Evolutionary conservation across 2,329 filamentous ascomycete species (phyloP), one percentile per base, ranked within the genome.

Genomic region (Talaromyces marneffei): DNA sequence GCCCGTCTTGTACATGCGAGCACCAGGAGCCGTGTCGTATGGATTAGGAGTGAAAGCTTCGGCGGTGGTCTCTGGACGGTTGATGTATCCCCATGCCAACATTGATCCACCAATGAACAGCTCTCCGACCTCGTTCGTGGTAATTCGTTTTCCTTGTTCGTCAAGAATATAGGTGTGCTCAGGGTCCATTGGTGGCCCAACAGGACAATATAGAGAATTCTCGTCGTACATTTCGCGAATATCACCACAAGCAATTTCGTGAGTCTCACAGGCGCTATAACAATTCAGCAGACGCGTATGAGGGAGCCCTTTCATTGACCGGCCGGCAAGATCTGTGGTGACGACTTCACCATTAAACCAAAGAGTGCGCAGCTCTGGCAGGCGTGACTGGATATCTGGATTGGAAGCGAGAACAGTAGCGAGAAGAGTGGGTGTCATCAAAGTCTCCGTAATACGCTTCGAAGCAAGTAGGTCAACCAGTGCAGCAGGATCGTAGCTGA

Each of bases 341-440:
- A 92, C 89, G 1, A 93, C 90, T 74, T 93, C 90, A 55, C 90
- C 90, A 66, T 93, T 92, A 31, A 93, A 79, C 89, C 89, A 92
- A 31, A 92, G 75, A 0, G 87, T 89, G 48, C 83, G 84, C 60
- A 93, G 77, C 18, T 87, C 75, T 7, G 87, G 86, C 8, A 92
- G 79, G 44, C 84, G 82, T 27, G 79, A 76, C 18, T 82, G 85
- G 57, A 92, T 82, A 48, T 87, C 80, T 7, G 87, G 80, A 71
- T 91, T 86, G 46, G 88, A 83, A 1, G 88, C 82, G 18, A 93
- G 81, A 2, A 92, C 85, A 1, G 89, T 88, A 27, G 89, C 86
- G 50, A 93, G 79, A 14, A 93, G 81, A 0, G 90, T 92, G 0
- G 90, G 90, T 0, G 90, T 92, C 88, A 92, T 92, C 58, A 93